Evolutionary conservation across 148 eudicot species (phyloP), one percentile per base, ranked within the genome.

Genomic region (Chenopodium formosanum): DNA sequence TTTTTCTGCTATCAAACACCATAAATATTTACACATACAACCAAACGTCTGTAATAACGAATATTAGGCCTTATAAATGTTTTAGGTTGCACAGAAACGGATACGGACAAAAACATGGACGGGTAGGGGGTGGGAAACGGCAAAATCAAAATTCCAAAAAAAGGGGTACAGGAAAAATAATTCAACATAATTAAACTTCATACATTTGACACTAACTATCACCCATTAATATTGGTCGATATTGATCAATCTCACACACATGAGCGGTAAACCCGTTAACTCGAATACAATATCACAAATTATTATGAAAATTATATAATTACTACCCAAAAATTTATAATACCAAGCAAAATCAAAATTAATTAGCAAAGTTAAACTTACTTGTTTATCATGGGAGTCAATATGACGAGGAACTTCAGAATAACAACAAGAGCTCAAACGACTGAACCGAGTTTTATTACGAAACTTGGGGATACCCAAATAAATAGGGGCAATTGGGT

Each of bases 1-100:
- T 81, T 85, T 80, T 84, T 86, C 98, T 91, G 97, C 56, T 76
- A 53, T 82, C 83, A 81, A 66, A 31, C 46, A 77, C 37, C 75
- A 79, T 29, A 11, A 29, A 48, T 17, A 66, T 20, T 76, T 27
- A 73, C 50, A 56, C 44, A 4, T 85, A 50, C 25, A 25, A 25
- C 25, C 25, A 25, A 25, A 25, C 25, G 25, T 25, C 25, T 25
- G 25, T 25, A 0, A 25, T 25, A 25, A 25, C 25, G 25, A 25
- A 32, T 37, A 37, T 37, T 40, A 40, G 44, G 44, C 44, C 0
- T 6, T 40, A 40, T 40, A 6, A 40, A 40, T 40, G 44, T 40
- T 40, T 7, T 40, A 40, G 44, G 44, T 40, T 40, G 44, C 44
- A 40, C 44, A 40, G 44, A 40, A 40, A 40, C 44, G 44, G 34